A percentile compares a stretch with the other conserved stretches of the same genome.
phyloP scores from a whole-genome alignment of 148 eudicot species.

The Arctostaphylos glauca region DNA sequence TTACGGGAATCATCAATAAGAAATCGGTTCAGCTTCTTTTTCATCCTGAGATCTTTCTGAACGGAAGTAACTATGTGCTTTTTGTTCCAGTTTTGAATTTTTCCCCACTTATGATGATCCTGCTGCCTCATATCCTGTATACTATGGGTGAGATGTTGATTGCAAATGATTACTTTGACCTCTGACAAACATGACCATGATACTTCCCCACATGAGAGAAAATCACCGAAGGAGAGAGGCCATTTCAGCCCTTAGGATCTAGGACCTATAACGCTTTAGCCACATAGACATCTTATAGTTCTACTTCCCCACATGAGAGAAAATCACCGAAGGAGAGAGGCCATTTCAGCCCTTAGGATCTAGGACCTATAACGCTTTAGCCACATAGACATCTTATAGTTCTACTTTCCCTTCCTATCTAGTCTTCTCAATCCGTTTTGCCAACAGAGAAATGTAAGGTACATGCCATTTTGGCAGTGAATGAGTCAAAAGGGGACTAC shows the following conservation, averaged over 20 bases:
- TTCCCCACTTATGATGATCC: background rate
- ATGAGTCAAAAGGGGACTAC: background rate
- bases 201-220: too few species aligned
- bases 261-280: background rate
- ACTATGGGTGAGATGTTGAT: too few species aligned
- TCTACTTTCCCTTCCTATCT: background rate
- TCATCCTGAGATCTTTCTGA: background rate
- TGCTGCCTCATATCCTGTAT: background rate
- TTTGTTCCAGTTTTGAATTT: background rate
- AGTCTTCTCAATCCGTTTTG: background rate
- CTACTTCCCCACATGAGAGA: background rate
- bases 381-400: background rate
- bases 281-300: background rate
- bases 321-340: too few species aligned
- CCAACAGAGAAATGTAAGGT: background rate
- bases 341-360: background rate
- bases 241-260: background rate
- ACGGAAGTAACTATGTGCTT: background rate
- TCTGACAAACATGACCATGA: too few species aligned
- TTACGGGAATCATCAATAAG: too few species aligned
- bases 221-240: too few species aligned
- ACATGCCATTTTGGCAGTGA: background rate
- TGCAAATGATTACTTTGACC: too few species aligned
- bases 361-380: background rate
- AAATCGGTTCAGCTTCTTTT: background rate